Conservation (phyloP, 177 flowering plant species). For the Vitis hybrid region DNA sequence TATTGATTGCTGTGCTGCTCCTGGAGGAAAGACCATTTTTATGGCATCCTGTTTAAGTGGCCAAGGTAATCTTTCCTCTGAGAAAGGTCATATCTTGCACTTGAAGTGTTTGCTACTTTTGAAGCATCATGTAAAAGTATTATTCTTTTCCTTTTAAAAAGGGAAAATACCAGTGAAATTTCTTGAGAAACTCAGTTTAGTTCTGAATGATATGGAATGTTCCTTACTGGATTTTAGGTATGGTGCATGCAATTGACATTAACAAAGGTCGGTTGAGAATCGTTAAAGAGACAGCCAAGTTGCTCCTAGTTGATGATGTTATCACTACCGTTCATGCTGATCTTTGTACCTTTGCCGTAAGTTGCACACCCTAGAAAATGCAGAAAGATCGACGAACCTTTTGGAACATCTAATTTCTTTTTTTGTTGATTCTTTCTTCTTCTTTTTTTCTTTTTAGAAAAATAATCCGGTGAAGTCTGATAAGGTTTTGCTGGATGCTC, state of each 20-base stretch:
- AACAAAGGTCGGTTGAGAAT: conserved; percentile 83
- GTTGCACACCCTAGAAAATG: conserved; percentile 9
- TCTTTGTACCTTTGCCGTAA: conserved; percentile 63
- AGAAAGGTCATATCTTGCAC: not conserved
- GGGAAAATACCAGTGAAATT: not conserved
- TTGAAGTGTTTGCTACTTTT: not conserved
- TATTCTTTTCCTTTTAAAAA: not conserved
- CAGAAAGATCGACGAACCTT: not conserved
- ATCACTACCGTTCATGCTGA: conserved; percentile 65
- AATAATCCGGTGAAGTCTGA: conserved; percentile 42
- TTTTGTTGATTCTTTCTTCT: not conserved
- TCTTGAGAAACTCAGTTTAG: not conserved
- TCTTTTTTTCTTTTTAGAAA: conserved; percentile 31
- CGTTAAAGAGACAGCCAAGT: conserved; percentile 74
- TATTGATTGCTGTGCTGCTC: conserved; percentile 94
- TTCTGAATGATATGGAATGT: not conserved
- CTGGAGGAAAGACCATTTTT: conserved; percentile 94
- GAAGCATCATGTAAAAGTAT: not conserved
- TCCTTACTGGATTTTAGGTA: conserved; percentile 46
- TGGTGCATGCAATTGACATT: conserved; percentile 73
- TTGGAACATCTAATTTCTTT: not conserved
- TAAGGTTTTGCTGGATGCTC: conserved; percentile 90
- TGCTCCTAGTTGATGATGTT: conserved; percentile 60
- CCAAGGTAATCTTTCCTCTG: conserved; percentile 41
- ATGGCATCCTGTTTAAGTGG: conserved; percentile 77